Evolutionary conservation across 1,284 basidiomycete genomes (phyloP), one percentile per base, ranked within the genome.

Genomic region (Moesziomyces antarcticus): DNA sequence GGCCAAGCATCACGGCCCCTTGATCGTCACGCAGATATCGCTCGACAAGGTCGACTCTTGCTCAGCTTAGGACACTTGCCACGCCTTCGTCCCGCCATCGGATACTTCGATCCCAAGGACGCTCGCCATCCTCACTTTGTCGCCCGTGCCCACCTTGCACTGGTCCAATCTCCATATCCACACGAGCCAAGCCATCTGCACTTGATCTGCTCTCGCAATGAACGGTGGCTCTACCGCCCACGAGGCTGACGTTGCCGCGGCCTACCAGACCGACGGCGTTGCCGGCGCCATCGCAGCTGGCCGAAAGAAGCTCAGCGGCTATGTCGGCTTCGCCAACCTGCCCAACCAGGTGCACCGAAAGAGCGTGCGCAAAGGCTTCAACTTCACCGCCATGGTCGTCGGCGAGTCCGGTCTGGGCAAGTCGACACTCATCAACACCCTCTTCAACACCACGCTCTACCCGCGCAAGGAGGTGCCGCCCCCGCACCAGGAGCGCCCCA

Each of bases 321-420:
- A 82, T 63, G 82, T 83, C 50, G 82, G 82, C 22, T 83, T 83
- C 59, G 80, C 80, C 60, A 83, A 83, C 64, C 62, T 83, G 50
- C 82, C 82, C 49, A 83, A 83, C 61, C 82, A 83, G 75, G 76
- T 81, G 43, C 82, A 83, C 67, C 74, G 82, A 35, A 76, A 73
- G 52, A 73, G 76, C 35, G 79, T 82, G 20, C 74, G 80, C 35
- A 81, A 81, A 56, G 96, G 95, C 68, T 98, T 97, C 88, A 93
- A 97, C 87, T 98, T 99, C 90, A 99, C 98, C 85, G 66, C 80
- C 49, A 80, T 81, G 65, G 70, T 67, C 69, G 62, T 83, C 92
- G 95, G 96, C 58, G 95, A 96, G 87, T 97, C 95, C 50, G 97
- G 96, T 75, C 88, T 99, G 47, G 97, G 96, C 85, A 99, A 99